Evolutionary conservation across 371 early-diverging fungal species (phyloP).

Genomic region (Circinella umbellata): DNA sequence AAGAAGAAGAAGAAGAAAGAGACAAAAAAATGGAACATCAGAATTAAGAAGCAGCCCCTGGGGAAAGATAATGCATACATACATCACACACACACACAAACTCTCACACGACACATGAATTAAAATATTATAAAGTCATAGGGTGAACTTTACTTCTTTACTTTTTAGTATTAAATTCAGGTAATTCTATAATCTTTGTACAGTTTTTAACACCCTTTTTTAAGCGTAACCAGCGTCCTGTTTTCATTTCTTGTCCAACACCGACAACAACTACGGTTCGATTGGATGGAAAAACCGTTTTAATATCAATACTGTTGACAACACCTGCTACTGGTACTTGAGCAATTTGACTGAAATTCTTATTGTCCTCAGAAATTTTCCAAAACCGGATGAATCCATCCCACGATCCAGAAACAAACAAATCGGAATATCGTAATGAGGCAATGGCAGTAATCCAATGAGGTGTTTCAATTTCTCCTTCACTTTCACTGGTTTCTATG

Average conservation of each 20-base stretch:
- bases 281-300: slow-evolving; percentile 51
- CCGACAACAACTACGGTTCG: slow-evolving; percentile 73
- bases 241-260: slow-evolving; percentile 85
- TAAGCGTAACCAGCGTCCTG: slow-evolving; percentile 90
- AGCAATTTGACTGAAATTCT: slow-evolving; percentile 65
- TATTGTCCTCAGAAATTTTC: slow-evolving; percentile 77
- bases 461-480: slow-evolving; percentile 56
- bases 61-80: neutral
- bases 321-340: slow-evolving; percentile 62
- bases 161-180: slow-evolving; percentile 5
- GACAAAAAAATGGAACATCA: neutral
- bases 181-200: slow-evolving; percentile 58
- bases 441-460: slow-evolving; percentile 90
- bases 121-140: neutral
- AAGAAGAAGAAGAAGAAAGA: slow-evolving; percentile 4
- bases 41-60: neutral
- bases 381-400: slow-evolving; percentile 90
- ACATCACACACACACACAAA: too few species aligned
- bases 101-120: too few species aligned
- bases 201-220: slow-evolving; percentile 71
- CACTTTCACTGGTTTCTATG: slow-evolving; percentile 40
- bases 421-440: slow-evolving; percentile 80
- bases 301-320: slow-evolving; percentile 58
- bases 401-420: slow-evolving; percentile 92
- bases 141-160: neutral